Evolutionary conservation across 2,329 filamentous ascomycete species (phyloP).

Genomic region (Arthroderma sp.): DNA sequence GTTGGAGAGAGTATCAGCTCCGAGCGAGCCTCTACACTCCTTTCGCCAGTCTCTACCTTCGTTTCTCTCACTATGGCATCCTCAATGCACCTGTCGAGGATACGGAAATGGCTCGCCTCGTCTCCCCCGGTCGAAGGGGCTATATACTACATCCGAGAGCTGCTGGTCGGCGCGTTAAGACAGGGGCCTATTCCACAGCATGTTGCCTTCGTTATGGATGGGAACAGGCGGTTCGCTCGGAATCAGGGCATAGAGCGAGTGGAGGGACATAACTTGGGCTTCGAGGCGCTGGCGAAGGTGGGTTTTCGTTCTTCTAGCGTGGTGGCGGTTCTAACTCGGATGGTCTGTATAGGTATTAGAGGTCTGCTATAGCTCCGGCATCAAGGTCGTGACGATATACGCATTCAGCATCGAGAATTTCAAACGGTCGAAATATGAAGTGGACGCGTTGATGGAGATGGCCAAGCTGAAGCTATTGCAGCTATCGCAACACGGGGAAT

Average conservation of each 20-base stretch:
- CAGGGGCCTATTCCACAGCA: conserved; percentile 90
- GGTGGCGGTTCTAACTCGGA: neutral
- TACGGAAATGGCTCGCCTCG: conserved; percentile 65
- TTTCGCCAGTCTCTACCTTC: neutral
- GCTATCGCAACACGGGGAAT: conserved; percentile 79
- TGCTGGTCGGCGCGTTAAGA: conserved; percentile 75
- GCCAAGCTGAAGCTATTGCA: conserved; percentile 91
- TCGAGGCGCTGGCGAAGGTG: conserved; percentile 83
- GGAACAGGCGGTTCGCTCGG: conserved; percentile 83
- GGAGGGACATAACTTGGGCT: conserved; percentile 89
- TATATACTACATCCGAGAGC: conserved; percentile 63
- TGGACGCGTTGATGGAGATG: conserved; percentile 94
- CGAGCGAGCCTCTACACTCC: too few relatives aligned
- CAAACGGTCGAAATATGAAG: conserved; percentile 90
- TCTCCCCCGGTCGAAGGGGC: conserved; percentile 88
- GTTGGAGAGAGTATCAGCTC: too few relatives aligned
- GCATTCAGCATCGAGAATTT: conserved; percentile 99
- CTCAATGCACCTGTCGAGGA: conserved; percentile 48
- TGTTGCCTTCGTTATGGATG: conserved; percentile 99
- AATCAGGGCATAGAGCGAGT: conserved; percentile 89
- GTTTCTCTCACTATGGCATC: conserved; percentile 25
- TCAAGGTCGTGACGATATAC: conserved; percentile 94
- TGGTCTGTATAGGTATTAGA: conserved; percentile 59
- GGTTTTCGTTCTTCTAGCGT: conserved; percentile 2
- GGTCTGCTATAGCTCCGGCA: conserved; percentile 94